Conservation (phyloP, 805 yeast species). For the Hanseniaspora meyeri region DNA sequence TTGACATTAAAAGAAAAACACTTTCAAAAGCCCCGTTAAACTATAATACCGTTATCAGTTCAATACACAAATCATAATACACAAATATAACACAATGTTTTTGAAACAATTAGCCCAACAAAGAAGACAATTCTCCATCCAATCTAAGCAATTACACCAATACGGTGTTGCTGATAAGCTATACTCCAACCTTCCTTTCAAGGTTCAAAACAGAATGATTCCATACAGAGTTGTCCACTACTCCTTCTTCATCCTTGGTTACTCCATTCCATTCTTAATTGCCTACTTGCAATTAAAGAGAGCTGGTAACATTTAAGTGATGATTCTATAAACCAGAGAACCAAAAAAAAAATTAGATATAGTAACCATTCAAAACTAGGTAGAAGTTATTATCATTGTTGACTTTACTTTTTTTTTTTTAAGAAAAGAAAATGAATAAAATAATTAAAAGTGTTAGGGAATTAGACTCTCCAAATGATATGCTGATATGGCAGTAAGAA, state of each 20-base stretch:
- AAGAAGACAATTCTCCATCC: constrained; percentile 16
- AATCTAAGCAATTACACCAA: constrained; percentile 14
- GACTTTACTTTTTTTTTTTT: no score
- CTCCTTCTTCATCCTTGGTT: constrained; percentile 61
- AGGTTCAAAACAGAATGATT: constrained; percentile 82
- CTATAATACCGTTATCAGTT: background rate
- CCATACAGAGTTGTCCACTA: constrained; percentile 78
- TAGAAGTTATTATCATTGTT: background rate
- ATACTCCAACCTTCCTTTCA: constrained; percentile 87
- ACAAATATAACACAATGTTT: constrained; percentile 3
- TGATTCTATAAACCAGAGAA: background rate
- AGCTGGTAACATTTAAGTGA: constrained; percentile 47
- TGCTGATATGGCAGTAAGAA: no score
- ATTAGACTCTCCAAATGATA: no score
- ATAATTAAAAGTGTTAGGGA: no score
- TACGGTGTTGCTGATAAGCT: constrained; percentile 48
- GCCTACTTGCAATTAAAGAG: constrained; percentile 75
- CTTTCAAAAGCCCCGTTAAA: background rate
- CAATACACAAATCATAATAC: background rate
- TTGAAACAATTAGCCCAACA: constrained; percentile 14
- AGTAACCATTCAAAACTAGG: background rate
- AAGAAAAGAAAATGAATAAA: no score
- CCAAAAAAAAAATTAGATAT: background rate
- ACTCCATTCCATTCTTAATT: constrained; percentile 67
- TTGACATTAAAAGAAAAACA: no score